Conservation (phyloP, 441 rosid species). For the Syzygium syzygioides region DNA sequence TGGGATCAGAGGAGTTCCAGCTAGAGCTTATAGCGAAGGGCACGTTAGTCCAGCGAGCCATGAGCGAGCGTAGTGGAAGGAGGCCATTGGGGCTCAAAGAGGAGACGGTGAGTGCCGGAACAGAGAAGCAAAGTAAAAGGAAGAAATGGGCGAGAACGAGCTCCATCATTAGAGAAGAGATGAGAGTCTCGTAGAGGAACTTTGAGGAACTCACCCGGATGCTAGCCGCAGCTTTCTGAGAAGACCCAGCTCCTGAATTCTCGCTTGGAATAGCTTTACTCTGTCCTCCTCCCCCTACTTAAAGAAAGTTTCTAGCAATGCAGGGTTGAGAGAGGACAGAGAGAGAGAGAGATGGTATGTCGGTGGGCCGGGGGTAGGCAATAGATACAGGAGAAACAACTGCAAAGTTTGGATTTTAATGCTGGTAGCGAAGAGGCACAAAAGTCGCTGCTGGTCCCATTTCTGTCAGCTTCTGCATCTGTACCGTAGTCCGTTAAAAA, state of each 20-base stretch:
- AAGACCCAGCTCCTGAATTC: background rate
- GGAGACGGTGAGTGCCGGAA: conserved; percentile 14
- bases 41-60: conserved; percentile 30
- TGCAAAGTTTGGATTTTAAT: background rate
- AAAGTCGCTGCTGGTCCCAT: background rate
- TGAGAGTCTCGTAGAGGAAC: conserved; percentile 20
- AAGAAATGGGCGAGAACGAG: conserved; percentile 12
- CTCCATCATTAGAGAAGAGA: conserved; percentile 9
- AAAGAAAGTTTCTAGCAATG: background rate
- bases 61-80: conserved; percentile 36
- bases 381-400: background rate
- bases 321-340: background rate
- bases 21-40: conserved; percentile 36
- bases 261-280: background rate
- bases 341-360: background rate
- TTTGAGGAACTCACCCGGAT: background rate
- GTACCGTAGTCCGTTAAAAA: background rate
- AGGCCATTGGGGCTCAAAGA: conserved; percentile 38
- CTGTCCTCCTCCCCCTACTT: background rate
- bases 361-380: background rate
- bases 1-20: conserved; percentile 53
- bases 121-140: conserved; percentile 13
- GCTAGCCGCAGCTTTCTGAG: background rate
- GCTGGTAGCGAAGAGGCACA: background rate
- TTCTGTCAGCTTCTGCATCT: background rate